Conservation (phyloP, 306 rosid species). For the Acacia melanoxylon region DNA sequence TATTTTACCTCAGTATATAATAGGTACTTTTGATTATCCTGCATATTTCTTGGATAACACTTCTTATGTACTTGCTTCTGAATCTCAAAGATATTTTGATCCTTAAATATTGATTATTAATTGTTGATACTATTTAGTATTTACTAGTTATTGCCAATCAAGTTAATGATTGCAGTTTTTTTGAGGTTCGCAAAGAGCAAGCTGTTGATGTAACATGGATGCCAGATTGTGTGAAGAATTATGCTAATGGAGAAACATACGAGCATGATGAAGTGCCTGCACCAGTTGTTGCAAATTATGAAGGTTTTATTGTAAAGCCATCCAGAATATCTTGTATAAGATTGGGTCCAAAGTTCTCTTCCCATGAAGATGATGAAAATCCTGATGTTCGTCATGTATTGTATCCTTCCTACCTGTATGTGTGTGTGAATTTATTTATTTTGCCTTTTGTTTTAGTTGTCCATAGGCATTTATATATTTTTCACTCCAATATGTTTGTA, state of each 20-base stretch:
- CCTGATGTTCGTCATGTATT: conserved; percentile 49
- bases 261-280: conserved; percentile 41
- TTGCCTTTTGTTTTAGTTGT: neutral
- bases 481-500: neutral
- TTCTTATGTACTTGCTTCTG: conserved; percentile 4
- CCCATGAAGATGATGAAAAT: conserved; percentile 37
- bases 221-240: conserved; percentile 60
- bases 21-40: conserved; percentile 11
- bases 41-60: conserved; percentile 2
- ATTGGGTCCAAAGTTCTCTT: conserved; percentile 45
- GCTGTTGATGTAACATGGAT: conserved; percentile 36
- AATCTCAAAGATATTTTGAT: conserved; percentile 9
- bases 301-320: conserved; percentile 46
- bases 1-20: conserved; percentile 2
- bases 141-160: conserved; percentile 45
- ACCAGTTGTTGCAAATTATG: conserved; percentile 50
- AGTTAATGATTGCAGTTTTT: conserved; percentile 60
- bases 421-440: neutral
- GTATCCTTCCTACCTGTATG: conserved; percentile 54
- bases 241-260: conserved; percentile 34
- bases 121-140: conserved; percentile 31
- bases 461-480: neutral
- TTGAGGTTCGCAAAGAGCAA: conserved; percentile 60
- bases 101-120: conserved; percentile 21
- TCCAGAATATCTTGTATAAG: conserved; percentile 73